Evolutionary conservation across 495 filamentous ascomycete genomes (phyloP), one percentile per base, ranked within the genome.

Genomic region (Apiosordaria backusii): DNA sequence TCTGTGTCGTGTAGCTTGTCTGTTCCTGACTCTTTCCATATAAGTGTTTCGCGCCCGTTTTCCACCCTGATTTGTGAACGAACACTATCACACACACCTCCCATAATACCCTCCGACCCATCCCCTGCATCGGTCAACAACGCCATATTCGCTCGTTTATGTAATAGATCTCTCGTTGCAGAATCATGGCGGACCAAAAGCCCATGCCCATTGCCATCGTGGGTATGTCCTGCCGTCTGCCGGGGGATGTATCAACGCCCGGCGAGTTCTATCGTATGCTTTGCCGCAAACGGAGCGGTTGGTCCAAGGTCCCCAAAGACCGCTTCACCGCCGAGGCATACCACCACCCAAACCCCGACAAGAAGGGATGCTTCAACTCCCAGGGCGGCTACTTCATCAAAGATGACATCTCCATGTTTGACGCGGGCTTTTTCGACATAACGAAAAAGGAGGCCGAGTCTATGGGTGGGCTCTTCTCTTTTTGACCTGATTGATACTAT

Each of bases 241-340:
- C 82, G 1, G 82, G 82, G 29, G 77, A 76, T 53, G 73, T 81
- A 25, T 75, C 77, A 24, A 75, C 69, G 24, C 73, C 77, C 2
- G 70, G 71, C 9, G 76, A 81, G 26, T 80, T 85, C 22, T 85
- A 81, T 72, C 75, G 82, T 2, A 71, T 84, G 73, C 70, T 84
- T 4, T 71, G 74, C 62, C 75, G 73, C 22, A 71, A 71, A 29
- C 64, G 74, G n/a, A 74, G 70, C 61, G 79, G 74, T 16, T 79
- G 77, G 78, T 75, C 72, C 4, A 71, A 76, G 64, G 75, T 90
- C 60, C 91, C 91, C 0, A 68, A 80, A 21, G 86, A 90, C 65
- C 87, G 91, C 26, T 95, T 91, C 80, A 79, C 76, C 65, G 70
- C 73, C 21, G 86, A 90, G 70, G 88, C 89, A 6, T 86, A 91